These are phyloP conservation scores for Diplodia corticola DNA, from an alignment of 2,329 filamentous ascomycete genomes.

Conservation along the genomic window DNA sequence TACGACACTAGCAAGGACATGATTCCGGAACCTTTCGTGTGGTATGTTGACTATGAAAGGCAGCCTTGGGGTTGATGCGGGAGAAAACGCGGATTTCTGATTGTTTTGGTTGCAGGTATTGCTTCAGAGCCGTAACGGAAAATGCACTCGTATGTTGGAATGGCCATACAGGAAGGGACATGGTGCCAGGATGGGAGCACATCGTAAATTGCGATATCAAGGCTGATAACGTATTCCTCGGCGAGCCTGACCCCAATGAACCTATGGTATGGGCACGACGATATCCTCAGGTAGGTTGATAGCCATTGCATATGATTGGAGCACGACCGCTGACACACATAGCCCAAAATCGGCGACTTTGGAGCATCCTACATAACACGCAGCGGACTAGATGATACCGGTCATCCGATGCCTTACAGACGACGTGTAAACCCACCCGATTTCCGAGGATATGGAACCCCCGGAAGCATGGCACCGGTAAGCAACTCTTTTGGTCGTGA, in stretches of 20 bases:
- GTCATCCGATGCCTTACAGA: not conserved
- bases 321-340: not conserved
- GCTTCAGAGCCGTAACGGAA: not conserved
- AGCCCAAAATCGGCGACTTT: not conserved
- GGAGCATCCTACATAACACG: not conserved
- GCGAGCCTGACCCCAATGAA: not conserved
- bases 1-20: not conserved
- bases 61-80: not conserved
- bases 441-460: not conserved
- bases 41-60: not conserved
- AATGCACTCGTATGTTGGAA: not conserved
- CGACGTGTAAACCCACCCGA: not conserved
- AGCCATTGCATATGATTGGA: not conserved
- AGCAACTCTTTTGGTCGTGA: not conserved
- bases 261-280: not conserved
- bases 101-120: not conserved
- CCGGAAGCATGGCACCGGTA: not conserved
- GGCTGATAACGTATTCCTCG: not conserved
- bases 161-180: not conserved
- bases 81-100: not conserved
- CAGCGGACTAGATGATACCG: not conserved
- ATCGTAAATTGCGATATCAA: conserved; percentile 3
- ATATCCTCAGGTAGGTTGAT: not conserved
- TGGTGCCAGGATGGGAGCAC: not conserved
- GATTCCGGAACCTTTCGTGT: not conserved